These are phyloP conservation scores for Mycena olivaceomarginata DNA, from an alignment of 768 basidiomycete species.

Conservation along the genomic window DNA sequence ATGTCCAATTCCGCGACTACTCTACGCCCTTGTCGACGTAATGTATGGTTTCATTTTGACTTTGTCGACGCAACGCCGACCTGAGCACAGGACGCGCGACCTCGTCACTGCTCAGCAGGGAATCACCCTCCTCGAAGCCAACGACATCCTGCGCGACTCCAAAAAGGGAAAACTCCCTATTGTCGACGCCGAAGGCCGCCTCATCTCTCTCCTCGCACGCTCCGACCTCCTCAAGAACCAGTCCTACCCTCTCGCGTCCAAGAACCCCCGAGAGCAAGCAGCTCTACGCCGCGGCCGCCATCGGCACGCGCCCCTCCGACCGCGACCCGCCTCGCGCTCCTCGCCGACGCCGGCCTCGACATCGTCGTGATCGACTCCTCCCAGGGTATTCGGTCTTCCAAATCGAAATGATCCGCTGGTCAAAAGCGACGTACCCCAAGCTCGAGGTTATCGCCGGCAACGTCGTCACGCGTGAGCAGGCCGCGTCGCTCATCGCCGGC, in stretches of 20 bases:
- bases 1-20: slow-evolving; percentile 92
- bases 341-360: slow-evolving; percentile 96
- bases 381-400: slow-evolving; percentile 96
- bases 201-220: slow-evolving; percentile 92
- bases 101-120: slow-evolving; percentile 93
- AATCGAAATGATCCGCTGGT: slow-evolving; percentile 95
- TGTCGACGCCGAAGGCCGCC: slow-evolving; percentile 78
- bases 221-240: slow-evolving; percentile 99
- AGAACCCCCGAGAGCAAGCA: slow-evolving; percentile 95
- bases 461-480: slow-evolving; percentile 98
- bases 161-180: slow-evolving; percentile 99
- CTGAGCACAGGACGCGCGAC: slow-evolving; percentile 73
- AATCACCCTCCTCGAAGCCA: slow-evolving; percentile 93
- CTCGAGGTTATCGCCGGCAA: slow-evolving; percentile 98
- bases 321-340: slow-evolving; percentile 86
- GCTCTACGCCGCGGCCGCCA: slow-evolving; percentile 95
- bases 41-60: slow-evolving; percentile 62
- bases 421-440: slow-evolving; percentile 89
- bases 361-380: slow-evolving; percentile 97
- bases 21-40: slow-evolving; percentile 81
- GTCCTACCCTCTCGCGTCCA: slow-evolving; percentile 95
- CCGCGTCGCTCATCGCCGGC: slow-evolving; percentile 95
- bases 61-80: not conserved
- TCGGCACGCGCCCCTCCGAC: slow-evolving; percentile 95
- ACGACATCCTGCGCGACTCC: slow-evolving; percentile 94